phyloP scores from a whole-genome alignment of 23 red algal species.

The Pyropia yezoensis region DNA sequence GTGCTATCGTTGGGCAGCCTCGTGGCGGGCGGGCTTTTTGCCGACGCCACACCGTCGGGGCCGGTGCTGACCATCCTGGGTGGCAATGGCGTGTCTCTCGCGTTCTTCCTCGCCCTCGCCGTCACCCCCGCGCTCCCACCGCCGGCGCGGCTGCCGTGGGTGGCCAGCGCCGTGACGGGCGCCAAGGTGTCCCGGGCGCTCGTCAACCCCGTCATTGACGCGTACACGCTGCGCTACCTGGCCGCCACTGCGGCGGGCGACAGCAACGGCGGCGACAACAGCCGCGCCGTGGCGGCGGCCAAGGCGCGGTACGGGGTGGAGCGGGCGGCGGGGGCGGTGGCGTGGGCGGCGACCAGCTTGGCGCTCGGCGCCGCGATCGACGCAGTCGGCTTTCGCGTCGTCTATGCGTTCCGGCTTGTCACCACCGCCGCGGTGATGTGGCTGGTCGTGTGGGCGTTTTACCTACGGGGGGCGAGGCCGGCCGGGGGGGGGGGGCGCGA shows the following conservation, averaged over 20 bases:
- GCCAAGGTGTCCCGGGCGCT: no score
- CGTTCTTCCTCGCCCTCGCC: slow-evolving; percentile 7
- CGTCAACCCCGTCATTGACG: no score
- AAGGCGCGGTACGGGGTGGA: slow-evolving; percentile 23
- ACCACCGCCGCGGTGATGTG: slow-evolving; percentile 1
- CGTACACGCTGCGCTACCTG: slow-evolving; percentile 6
- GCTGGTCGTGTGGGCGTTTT: slow-evolving; percentile 1
- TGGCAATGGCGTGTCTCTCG: neutral
- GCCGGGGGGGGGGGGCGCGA: neutral
- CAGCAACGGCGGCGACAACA: neutral
- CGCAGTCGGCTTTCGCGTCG: slow-evolving; percentile 6
- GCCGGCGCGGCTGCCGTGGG: no score
- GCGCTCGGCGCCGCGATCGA: slow-evolving; percentile 34
- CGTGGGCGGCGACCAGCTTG: slow-evolving; percentile 28
- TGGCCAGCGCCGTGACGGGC: no score
- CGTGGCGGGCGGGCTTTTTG: slow-evolving; percentile 8
- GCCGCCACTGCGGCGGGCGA: slow-evolving; percentile 2
- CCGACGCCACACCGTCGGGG: slow-evolving; percentile 11
- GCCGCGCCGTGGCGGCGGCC: neutral
- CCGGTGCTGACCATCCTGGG: no score
- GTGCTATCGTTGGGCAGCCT: slow-evolving; percentile 6
- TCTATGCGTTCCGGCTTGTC: slow-evolving; percentile 8
- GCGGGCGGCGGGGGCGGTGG: slow-evolving; percentile 39
- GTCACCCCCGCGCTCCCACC: no score
- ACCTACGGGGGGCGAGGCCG: neutral